phyloP scores from a whole-genome alignment of 83 land plant genomes.

The Diphasiastrum complanatum region DNA sequence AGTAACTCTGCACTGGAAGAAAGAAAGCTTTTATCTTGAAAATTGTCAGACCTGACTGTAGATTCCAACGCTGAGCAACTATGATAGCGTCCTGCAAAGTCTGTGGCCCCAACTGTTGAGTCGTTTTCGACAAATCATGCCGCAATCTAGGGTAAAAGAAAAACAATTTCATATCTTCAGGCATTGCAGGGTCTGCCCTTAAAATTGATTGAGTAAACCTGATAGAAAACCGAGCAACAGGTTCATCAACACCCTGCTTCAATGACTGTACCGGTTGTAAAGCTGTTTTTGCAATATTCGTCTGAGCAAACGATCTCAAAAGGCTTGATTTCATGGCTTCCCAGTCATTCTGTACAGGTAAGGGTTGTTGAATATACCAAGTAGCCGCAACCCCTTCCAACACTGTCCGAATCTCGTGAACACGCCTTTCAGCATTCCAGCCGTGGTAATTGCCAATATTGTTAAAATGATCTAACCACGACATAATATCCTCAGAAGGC shows the following conservation, averaged over 20 bases:
- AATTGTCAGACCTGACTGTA: not conserved
- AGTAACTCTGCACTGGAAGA: not conserved
- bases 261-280: not conserved
- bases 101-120: not conserved
- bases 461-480: not conserved
- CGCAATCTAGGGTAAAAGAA: not conserved
- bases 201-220: not conserved
- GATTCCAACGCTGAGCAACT: not conserved
- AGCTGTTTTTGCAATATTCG: not conserved
- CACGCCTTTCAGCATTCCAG: not conserved
- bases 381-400: not conserved
- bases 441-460: not conserved
- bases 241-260: not conserved
- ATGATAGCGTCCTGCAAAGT: not conserved
- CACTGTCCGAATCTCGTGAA: not conserved
- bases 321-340: not conserved
- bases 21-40: not conserved
- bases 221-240: not conserved
- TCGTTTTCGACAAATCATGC: not conserved
- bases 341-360: not conserved
- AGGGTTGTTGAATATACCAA: not conserved
- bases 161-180: not conserved
- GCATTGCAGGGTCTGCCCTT: not conserved
- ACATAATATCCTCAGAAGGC: not conserved
- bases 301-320: not conserved